phyloP scores from a whole-genome alignment of 345 rosid genomes.

The Balakata baccata region DNA sequence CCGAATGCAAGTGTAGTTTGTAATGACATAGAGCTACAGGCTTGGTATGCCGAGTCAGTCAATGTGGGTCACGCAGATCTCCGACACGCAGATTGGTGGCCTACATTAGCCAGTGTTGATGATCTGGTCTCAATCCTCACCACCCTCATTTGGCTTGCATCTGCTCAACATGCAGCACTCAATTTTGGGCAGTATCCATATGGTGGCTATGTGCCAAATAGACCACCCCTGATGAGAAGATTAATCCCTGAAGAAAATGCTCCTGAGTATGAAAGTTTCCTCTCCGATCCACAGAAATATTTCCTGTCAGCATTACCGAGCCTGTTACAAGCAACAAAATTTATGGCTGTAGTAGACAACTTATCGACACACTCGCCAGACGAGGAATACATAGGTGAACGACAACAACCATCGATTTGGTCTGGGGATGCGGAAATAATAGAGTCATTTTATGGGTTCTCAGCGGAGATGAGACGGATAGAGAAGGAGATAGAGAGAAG shows the following conservation, averaged over 20 bases:
- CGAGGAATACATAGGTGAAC: constrained; percentile 84
- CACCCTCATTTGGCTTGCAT: constrained; percentile 78
- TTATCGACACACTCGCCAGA: constrained; percentile 88
- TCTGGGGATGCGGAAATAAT: constrained; percentile 65
- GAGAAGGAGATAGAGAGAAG: constrained; percentile 83
- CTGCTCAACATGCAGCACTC: constrained; percentile 92
- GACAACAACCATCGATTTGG: constrained; percentile 77
- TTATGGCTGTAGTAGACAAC: constrained; percentile 86
- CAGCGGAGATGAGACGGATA: constrained; percentile 59
- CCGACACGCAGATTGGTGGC: constrained; percentile 78
- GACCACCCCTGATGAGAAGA: constrained; percentile 79
- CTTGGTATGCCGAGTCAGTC: constrained; percentile 75
- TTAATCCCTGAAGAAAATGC: constrained; percentile 68
- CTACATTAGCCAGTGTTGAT: constrained; percentile 44
- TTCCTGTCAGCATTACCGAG: constrained; percentile 75
- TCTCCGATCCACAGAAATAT: constrained; percentile 66
- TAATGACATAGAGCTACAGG: constrained; percentile 65
- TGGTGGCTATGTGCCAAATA: constrained; percentile 78
- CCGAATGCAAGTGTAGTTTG: constrained; percentile 42
- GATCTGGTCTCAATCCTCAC: constrained; percentile 62
- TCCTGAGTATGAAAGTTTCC: constrained; percentile 51
- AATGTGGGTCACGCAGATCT: constrained; percentile 77
- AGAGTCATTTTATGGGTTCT: constrained; percentile 65
- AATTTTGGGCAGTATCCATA: constrained; percentile 92
- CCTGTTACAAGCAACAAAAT: constrained; percentile 69